Conservation (phyloP, 192 early-diverging fungal species). For the Coemansia sp. region DNA sequence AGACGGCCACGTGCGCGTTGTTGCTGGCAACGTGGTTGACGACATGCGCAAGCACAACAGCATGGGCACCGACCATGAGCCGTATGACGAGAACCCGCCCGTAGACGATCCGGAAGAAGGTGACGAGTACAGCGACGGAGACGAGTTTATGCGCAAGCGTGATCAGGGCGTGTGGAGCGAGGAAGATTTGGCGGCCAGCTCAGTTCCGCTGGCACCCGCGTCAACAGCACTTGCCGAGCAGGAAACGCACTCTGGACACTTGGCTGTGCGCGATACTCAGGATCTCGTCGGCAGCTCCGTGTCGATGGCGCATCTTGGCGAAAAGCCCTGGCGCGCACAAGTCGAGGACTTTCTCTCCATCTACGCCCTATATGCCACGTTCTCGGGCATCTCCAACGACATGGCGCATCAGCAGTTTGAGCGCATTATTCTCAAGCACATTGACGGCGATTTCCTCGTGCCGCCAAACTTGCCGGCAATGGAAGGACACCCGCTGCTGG, state of each 20-base stretch:
- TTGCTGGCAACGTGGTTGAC: constrained; percentile 45
- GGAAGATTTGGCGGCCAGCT: constrained; percentile 19
- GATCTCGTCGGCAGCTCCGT: constrained; percentile 31
- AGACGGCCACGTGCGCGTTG: constrained; percentile 44
- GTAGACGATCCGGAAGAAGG: constrained; percentile 49
- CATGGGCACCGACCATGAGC: constrained; percentile 34
- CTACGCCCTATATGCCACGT: constrained; percentile 37
- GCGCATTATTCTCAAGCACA: constrained; percentile 38
- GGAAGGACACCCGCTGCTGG: constrained; percentile 35
- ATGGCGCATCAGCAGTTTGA: constrained; percentile 44
- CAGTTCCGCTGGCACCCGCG: constrained; percentile 3
- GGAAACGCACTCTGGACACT: neutral
- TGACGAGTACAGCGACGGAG: constrained; percentile 50
- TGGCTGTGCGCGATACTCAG: constrained; percentile 17
- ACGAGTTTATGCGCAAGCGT: constrained; percentile 54
- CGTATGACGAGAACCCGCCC: constrained; percentile 51
- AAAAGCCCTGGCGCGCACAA: constrained; percentile 41
- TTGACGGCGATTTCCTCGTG: constrained; percentile 46
- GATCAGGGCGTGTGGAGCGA: constrained; percentile 28
- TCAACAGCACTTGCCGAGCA: neutral
- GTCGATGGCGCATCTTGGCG: constrained; percentile 36
- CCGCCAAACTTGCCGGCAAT: constrained; percentile 26
- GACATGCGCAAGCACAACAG: constrained; percentile 50
- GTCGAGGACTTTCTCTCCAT: constrained; percentile 45
- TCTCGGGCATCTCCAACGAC: constrained; percentile 36